Percentiles rank a stretch among this genome's conserved stretches.
Conservation (phyloP, 2,329 filamentous ascomycete species). For the Pseudocercospora fijiensis region DNA sequence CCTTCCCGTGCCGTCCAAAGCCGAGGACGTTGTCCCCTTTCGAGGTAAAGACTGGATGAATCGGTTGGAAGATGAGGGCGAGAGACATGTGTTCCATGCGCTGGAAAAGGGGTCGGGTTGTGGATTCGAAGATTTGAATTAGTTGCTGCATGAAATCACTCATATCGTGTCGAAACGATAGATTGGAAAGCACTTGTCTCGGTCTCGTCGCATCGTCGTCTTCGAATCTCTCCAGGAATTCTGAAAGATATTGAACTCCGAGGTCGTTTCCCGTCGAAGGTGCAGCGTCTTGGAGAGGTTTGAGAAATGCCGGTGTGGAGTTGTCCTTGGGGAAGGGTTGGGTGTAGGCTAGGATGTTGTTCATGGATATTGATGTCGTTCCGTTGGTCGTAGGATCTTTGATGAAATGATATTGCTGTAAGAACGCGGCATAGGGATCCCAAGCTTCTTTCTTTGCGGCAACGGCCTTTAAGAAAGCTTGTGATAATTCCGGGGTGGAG, state of each 20-base stretch:
- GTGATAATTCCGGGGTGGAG: neutral
- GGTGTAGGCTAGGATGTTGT: neutral
- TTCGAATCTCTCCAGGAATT: neutral
- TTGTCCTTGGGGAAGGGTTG: neutral
- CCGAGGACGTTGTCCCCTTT: slow-evolving; percentile 8
- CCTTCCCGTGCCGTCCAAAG: neutral
- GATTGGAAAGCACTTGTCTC: neutral
- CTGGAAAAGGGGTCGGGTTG: neutral
- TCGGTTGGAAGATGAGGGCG: slow-evolving; percentile 1
- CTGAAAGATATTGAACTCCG: neutral
- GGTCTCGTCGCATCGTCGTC: neutral
- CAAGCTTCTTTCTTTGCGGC: neutral
- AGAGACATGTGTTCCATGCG: neutral
- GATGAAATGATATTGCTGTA: neutral
- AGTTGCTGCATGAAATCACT: neutral
- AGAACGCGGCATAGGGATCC: neutral
- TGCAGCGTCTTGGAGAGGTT: neutral
- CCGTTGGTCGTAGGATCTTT: neutral
- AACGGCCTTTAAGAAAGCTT: neutral
- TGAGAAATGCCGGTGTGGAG: neutral
- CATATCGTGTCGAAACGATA: neutral
- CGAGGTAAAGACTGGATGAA: neutral
- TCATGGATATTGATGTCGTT: neutral
- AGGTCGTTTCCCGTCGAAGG: neutral
- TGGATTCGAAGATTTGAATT: neutral